Percentiles rank a stretch among this genome's conserved stretches.
phyloP scores from a whole-genome alignment of 768 basidiomycete genomes.

The Pisolithus tinctorius region DNA sequence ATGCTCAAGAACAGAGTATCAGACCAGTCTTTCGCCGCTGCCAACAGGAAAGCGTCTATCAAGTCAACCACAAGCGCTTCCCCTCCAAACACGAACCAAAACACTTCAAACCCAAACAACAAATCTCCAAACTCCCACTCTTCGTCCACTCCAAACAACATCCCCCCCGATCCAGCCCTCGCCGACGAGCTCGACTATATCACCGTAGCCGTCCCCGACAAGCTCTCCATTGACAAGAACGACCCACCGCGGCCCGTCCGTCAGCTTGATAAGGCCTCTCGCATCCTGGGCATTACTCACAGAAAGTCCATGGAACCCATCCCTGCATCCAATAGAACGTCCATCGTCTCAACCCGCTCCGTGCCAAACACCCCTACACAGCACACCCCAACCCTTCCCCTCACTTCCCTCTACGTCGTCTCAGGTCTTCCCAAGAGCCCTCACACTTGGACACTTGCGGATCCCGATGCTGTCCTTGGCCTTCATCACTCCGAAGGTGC shows the following conservation, averaged over 20 bases:
- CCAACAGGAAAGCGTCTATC: constrained; percentile 13
- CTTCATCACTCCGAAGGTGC: constrained; percentile 81
- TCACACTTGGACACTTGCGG: constrained; percentile 84
- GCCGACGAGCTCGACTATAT: constrained; percentile 75
- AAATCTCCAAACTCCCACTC: constrained; percentile 25
- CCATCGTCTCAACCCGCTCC: constrained; percentile 64
- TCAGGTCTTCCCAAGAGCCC: constrained; percentile 87
- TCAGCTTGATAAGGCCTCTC: constrained; percentile 68
- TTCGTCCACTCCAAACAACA: constrained; percentile 32
- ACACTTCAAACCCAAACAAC: constrained; percentile 9
- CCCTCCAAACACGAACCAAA: constrained; percentile 8
- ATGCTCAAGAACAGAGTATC: constrained; percentile 43
- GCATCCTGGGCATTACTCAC: constrained; percentile 70
- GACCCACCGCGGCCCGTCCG: constrained; percentile 29
- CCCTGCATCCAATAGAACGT: constrained; percentile 68
- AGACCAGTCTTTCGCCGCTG: constrained; percentile 36
- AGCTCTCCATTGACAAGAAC: constrained; percentile 15
- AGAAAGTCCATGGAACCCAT: constrained; percentile 80
- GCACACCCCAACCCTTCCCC: constrained; percentile 64
- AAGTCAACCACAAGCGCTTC: constrained; percentile 8
- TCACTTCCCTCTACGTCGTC: constrained; percentile 81
- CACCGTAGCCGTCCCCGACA: constrained; percentile 33
- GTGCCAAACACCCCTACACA: constrained; percentile 43
- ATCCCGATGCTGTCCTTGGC: constrained; percentile 75
- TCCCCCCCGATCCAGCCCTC: constrained; percentile 29